Base-by-base conservation (phyloP, 441 rosid genomes). In the Pelargonium australe region DNA sequence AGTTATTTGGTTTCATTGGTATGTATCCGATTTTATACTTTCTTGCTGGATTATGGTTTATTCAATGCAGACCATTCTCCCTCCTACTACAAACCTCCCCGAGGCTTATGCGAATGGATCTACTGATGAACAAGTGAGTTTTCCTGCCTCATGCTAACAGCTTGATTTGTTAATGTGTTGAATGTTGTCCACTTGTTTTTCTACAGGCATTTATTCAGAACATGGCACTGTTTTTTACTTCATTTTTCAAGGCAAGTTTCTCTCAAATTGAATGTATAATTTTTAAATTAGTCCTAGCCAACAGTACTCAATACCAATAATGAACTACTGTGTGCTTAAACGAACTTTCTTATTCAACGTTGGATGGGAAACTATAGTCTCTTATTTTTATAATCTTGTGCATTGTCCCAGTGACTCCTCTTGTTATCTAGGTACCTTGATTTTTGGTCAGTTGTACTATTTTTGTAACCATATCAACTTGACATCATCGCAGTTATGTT, bases 61-160 rank as follows among this genome's bases (percentile, higher is more conserved):
- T 40, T 40, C 41, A 53, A 45, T 77, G 76, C 80, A 93, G 99
- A 79, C 79, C 66, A 88, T 91, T 79, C 91, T 93, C 40, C 95
- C 96, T 40, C 89, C 87, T 3, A 73, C 80, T 45, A 91, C 98
- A 64, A 87, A 86, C 72, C 85, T 96, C 63, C 97, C 99, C 51
- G 97, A 96, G 81, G 98, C 97, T 75, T 93, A 91, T 82, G 87
- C 91, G n/a, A 76, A 79, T 67, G 99, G 99, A 76, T 79, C 83
- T 69, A 82, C 86, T 69, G 99, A 96, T 71, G 98, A 96, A 63
- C 97, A 96, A 84, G 99, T 89, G 72, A 74, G 84, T 73, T 70
- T 79, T 71, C 64, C 47, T 65, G 43, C 19, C 49, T 13, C 31
- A 71, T 61, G 58, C 17, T 44, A 6, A 6, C 66, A 60, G 7